Evolutionary conservation across 2,329 filamentous ascomycete genomes (phyloP).

Genomic region (Teratosphaeria pseudoeucalypti): DNA sequence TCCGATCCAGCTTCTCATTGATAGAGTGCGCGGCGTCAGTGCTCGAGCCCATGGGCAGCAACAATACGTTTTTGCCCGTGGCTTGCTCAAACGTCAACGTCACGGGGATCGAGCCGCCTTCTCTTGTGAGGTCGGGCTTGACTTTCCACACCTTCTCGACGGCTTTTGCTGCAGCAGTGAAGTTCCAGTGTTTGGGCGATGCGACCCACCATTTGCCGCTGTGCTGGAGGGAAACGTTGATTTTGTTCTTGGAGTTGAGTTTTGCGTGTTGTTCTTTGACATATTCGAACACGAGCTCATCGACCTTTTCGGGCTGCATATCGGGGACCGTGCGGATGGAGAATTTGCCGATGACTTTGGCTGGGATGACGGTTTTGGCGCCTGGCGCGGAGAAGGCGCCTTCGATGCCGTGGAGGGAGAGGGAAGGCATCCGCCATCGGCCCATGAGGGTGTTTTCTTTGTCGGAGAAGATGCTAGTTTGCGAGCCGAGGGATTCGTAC

Average conservation of each 20-base stretch:
- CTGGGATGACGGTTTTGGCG: constrained; percentile 96
- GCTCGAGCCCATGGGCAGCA: constrained; percentile 93
- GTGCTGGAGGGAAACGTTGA: constrained; percentile 75
- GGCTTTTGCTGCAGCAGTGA: constrained; percentile 87
- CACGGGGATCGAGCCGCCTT: constrained; percentile 94
- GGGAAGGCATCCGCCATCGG: constrained; percentile 87
- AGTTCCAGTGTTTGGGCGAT: constrained; percentile 98
- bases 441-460: constrained; percentile 93
- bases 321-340: constrained; percentile 94
- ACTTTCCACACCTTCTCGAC: constrained; percentile 90
- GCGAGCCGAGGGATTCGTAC: constrained; percentile 80
- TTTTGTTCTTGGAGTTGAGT: constrained; percentile 81
- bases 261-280: constrained; percentile 77
- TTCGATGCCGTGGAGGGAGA: constrained; percentile 90
- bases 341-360: constrained; percentile 97
- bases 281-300: constrained; percentile 72
- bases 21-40: constrained; percentile 95
- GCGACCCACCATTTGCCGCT: constrained; percentile 98
- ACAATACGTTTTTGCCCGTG: constrained; percentile 91
- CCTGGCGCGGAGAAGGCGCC: constrained; percentile 88
- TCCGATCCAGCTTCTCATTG: constrained; percentile 95
- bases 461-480: constrained; percentile 75
- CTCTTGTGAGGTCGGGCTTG: constrained; percentile 86
- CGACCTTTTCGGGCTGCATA: constrained; percentile 89
- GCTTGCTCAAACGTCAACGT: constrained; percentile 96